phyloP scores from a whole-genome alignment of 2,329 filamentous ascomycete genomes.

The Arthrobotrys entomopaga region DNA sequence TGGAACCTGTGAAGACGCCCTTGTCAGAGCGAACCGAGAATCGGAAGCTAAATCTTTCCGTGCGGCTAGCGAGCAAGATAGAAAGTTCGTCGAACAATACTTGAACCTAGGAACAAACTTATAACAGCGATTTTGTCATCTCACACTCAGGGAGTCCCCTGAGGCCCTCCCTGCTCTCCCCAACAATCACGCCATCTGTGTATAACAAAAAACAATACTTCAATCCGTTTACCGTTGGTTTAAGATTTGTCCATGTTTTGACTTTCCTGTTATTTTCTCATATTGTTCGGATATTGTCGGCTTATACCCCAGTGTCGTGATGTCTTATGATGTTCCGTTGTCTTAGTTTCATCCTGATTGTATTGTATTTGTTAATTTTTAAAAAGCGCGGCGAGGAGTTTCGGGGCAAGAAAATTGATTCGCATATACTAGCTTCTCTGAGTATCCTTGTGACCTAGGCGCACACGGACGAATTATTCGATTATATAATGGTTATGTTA shows the following conservation, averaged over 20 bases:
- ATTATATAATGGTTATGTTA: neutral
- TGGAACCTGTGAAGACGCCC: constrained; percentile 29
- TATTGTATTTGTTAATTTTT: constrained; percentile 30
- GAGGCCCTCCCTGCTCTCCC: neutral
- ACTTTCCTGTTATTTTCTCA: neutral
- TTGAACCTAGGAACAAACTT: constrained; percentile 44
- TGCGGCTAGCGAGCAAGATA: constrained; percentile 47
- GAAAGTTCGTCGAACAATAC: constrained; percentile 42
- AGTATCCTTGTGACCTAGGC: neutral
- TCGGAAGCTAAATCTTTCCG: constrained; percentile 50
- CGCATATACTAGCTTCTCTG: neutral
- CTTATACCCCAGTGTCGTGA: constrained; percentile 49
- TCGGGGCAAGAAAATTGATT: constrained; percentile 30
- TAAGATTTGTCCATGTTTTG: constrained; percentile 6
- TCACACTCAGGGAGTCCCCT: neutral
- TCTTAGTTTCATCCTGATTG: neutral
- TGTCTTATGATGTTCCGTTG: constrained; percentile 19
- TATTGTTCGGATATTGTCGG: constrained; percentile 40
- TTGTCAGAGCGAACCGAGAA: constrained; percentile 47
- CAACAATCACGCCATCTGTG: constrained; percentile 21
- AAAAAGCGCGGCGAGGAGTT: constrained; percentile 43
- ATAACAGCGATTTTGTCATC: constrained; percentile 11
- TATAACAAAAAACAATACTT: constrained; percentile 22
- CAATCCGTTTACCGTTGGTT: constrained; percentile 26
- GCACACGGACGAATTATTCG: neutral